A percentile compares a stretch with the other conserved stretches of the same genome.
Evolutionary conservation across 1,284 basidiomycete genomes (phyloP).

Genomic region (Jaminaea rosea): DNA sequence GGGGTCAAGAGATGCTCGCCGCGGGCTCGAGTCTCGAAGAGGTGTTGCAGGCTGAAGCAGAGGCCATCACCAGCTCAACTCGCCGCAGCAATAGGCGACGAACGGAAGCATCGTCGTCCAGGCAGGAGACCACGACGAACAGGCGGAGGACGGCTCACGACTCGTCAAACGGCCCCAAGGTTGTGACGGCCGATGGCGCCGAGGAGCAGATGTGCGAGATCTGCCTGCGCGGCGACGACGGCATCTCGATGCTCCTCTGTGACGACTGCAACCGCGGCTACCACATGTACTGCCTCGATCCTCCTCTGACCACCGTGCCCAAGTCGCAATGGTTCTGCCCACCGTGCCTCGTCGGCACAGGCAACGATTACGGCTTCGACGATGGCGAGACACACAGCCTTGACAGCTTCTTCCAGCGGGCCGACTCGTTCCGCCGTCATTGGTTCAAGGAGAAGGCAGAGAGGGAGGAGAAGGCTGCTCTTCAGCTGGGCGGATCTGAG

Average conservation of each 20-base stretch:
- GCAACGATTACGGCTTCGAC: slow-evolving; percentile 97
- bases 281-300: slow-evolving; percentile 92
- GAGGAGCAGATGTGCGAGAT: slow-evolving; percentile 37
- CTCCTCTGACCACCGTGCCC: slow-evolving; percentile 73
- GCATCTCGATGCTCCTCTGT: slow-evolving; percentile 84
- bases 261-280: slow-evolving; percentile 92
- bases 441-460: slow-evolving; percentile 9
- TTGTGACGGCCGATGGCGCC: background rate
- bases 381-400: slow-evolving; percentile 94
- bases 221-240: slow-evolving; percentile 71
- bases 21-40: background rate
- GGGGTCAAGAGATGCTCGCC: background rate
- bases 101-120: too few relatives aligned
- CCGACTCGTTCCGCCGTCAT: slow-evolving; percentile 64
- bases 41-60: background rate
- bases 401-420: slow-evolving; percentile 81
- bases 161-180: background rate
- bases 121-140: too few relatives aligned
- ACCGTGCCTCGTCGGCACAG: slow-evolving; percentile 79
- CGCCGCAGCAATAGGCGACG: background rate
- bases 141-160: too few relatives aligned
- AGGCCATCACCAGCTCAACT: background rate
- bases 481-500: too few relatives aligned
- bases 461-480: background rate
- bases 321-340: slow-evolving; percentile 95